phyloP scores from a whole-genome alignment of 305 asterid species.

The Petunia hybrid region DNA sequence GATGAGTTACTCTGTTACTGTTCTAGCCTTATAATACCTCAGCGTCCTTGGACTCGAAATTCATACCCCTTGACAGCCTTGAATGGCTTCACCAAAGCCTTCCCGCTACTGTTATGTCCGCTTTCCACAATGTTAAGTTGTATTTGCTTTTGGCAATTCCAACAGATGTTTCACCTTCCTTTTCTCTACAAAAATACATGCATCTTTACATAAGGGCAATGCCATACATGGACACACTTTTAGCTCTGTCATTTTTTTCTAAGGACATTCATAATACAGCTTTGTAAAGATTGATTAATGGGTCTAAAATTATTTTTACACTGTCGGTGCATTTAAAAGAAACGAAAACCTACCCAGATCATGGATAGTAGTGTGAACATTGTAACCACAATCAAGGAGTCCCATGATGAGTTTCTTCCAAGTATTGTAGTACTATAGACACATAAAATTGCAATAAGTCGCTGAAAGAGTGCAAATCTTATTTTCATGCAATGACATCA shows the following conservation, averaged over 20 bases:
- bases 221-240: too few species aligned
- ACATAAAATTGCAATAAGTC: constrained; percentile 4
- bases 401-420: constrained; percentile 39
- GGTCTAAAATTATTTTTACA: too few species aligned
- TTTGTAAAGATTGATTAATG: too few species aligned
- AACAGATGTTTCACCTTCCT: constrained; percentile 65
- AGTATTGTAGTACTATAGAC: neutral
- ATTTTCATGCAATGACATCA: neutral
- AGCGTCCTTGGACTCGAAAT: constrained; percentile 75
- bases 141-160: constrained; percentile 63
- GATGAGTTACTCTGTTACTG: too few species aligned
- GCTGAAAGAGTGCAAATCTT: constrained; percentile 15
- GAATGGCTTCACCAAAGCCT: constrained; percentile 80
- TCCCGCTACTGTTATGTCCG: constrained; percentile 69
- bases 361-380: constrained; percentile 73
- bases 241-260: too few species aligned
- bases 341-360: constrained; percentile 58
- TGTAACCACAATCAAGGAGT: constrained; percentile 65
- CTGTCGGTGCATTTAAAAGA: too few species aligned
- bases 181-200: constrained; percentile 46
- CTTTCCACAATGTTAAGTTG: constrained; percentile 72
- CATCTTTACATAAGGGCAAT: too few species aligned
- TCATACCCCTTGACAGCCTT: constrained; percentile 82
- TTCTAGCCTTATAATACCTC: constrained; percentile 49
- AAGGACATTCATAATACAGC: too few species aligned